phyloP scores from a whole-genome alignment of 164 flowering plant genomes.

The Warburgia ugandensis region DNA sequence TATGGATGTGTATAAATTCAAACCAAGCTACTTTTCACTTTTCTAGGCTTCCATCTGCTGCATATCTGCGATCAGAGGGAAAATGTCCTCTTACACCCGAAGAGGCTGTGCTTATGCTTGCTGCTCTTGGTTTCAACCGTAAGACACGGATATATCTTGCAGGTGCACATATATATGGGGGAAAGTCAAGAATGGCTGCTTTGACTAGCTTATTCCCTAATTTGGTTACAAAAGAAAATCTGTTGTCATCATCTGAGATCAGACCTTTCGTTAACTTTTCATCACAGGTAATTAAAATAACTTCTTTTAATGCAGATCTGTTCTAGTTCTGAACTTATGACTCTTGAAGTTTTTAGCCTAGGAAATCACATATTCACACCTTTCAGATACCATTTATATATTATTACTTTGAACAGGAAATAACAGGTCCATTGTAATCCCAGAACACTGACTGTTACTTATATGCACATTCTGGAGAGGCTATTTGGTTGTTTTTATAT shows the following conservation, averaged over 20 bases:
- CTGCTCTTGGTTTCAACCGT: constrained; percentile 89
- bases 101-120: constrained; percentile 91
- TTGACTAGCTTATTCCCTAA: constrained; percentile 84
- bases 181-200: constrained; percentile 63
- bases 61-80: constrained; percentile 68
- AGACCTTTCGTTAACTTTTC: constrained; percentile 77
- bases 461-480: no score
- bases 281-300: constrained; percentile 99
- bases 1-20: no score
- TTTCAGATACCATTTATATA: no score
- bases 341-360: no score
- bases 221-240: constrained; percentile 80
- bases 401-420: no score
- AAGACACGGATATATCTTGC: constrained; percentile 75
- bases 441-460: no score
- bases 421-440: no score
- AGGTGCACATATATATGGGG: constrained; percentile 94
- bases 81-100: constrained; percentile 94
- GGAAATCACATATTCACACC: no score
- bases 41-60: constrained; percentile 83
- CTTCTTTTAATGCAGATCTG: no score
- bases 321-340: no score
- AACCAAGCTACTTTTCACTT: no score
- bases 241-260: constrained; percentile 80
- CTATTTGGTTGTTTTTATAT: no score